Conservation (phyloP, 2,329 filamentous ascomycete genomes). For the Microsporum audouinii region DNA sequence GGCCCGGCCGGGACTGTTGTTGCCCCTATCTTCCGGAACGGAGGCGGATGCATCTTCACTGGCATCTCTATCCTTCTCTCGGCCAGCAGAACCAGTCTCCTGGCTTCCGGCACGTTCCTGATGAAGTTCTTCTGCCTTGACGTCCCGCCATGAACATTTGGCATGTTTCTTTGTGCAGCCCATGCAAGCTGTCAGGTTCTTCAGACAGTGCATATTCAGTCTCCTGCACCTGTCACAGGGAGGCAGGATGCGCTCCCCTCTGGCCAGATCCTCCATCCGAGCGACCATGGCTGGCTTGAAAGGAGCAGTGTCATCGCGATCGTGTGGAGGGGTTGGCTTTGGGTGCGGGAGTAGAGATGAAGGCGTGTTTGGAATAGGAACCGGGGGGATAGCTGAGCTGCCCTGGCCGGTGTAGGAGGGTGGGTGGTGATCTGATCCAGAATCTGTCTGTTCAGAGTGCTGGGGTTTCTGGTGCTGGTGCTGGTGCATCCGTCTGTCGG, state of each 20-base stretch:
- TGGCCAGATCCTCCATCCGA: constrained; percentile 61
- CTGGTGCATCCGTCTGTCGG: constrained; percentile 40
- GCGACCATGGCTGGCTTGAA: constrained; percentile 57
- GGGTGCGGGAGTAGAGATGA: constrained; percentile 41
- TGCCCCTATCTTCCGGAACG: background rate
- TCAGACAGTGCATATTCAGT: constrained; percentile 68
- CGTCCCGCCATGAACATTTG: constrained; percentile 73
- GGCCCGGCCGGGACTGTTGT: background rate
- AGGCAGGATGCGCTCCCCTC: constrained; percentile 64
- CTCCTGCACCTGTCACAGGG: constrained; percentile 75
- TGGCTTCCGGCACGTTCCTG: constrained; percentile 13
- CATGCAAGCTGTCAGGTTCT: constrained; percentile 74
- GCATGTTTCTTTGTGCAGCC: constrained; percentile 86
- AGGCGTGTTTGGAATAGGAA: constrained; percentile 45
- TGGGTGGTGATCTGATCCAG: constrained; percentile 26
- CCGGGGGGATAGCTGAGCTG: constrained; percentile 31
- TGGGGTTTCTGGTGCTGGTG: constrained; percentile 18
- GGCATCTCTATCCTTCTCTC: constrained; percentile 2
- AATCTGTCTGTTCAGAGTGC: constrained; percentile 23
- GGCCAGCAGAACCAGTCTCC: background rate
- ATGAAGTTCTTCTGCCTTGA: constrained; percentile 58
- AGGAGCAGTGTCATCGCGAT: constrained; percentile 47
- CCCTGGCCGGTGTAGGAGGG: constrained; percentile 19
- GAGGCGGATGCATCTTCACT: background rate
- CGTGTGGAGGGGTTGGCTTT: constrained; percentile 33